Percentiles rank a stretch among this genome's conserved stretches.
Evolutionary conservation across 148 eudicot species (phyloP).

Genomic region (Rheum nobile): DNA sequence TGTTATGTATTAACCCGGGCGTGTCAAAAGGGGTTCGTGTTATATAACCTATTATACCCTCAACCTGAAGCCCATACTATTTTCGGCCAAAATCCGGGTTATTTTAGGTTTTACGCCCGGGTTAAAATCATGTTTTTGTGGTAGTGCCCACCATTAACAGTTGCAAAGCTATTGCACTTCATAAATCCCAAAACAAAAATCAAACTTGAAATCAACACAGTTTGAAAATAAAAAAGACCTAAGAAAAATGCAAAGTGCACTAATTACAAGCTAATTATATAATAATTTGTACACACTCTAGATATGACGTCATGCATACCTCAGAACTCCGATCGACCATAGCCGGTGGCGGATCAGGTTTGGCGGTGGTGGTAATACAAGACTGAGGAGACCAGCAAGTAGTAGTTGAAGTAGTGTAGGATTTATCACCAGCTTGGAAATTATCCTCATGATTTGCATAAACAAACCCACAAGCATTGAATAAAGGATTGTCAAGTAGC

Average conservation of each 20-base stretch:
- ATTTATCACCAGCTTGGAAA: slow-evolving; percentile 8
- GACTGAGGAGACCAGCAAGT: slow-evolving; percentile 60
- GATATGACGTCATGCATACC: slow-evolving; percentile 29
- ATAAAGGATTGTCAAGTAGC: slow-evolving; percentile 16
- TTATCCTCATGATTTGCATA: slow-evolving; percentile 14
- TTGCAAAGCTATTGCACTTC: slow-evolving; percentile 50
- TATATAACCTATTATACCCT: no score
- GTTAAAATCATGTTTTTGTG: no score
- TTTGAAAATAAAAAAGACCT: neutral
- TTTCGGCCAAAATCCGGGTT: no score
- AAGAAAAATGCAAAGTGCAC: neutral
- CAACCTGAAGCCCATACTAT: no score
- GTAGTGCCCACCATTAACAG: slow-evolving; percentile 58
- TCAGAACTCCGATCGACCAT: slow-evolving; percentile 39
- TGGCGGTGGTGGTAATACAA: slow-evolving; percentile 33
- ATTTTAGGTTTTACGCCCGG: no score
- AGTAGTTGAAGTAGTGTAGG: slow-evolving; percentile 5
- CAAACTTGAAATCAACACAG: neutral
- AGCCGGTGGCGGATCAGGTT: slow-evolving; percentile 30
- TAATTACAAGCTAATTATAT: no score
- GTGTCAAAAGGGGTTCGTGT: no score
- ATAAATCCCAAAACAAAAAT: neutral
- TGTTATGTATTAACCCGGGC: no score
- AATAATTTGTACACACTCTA: neutral
- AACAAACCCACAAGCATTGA: neutral